phyloP scores from a whole-genome alignment of 305 asterid species.

The Solanum aculeatissimum region DNA sequence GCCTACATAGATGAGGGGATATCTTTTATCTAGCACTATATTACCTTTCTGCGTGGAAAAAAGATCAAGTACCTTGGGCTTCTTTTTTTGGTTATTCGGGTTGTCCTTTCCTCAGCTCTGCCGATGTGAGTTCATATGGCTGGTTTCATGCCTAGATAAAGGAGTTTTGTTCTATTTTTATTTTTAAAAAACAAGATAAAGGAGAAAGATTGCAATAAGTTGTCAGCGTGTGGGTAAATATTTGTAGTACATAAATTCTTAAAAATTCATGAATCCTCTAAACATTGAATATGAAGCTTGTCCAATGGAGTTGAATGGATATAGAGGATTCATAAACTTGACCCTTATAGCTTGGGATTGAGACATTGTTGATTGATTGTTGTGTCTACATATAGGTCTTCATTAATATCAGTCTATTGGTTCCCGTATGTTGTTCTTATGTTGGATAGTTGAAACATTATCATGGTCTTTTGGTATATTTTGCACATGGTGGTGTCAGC shows the following conservation, averaged over 20 bases:
- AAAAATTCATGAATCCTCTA: background rate
- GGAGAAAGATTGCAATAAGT: background rate
- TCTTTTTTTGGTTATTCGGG: background rate
- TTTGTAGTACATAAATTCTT: background rate
- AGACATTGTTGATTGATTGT: background rate
- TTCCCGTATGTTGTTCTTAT: background rate
- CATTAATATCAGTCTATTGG: background rate
- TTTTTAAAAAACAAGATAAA: background rate
- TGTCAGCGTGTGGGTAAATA: background rate
- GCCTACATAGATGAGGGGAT: background rate
- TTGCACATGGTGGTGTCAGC: background rate
- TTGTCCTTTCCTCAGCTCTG: background rate
- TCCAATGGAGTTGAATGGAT: background rate
- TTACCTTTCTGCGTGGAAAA: background rate
- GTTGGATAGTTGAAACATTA: background rate
- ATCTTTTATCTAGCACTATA: background rate
- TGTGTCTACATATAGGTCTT: background rate
- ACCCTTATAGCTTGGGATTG: background rate
- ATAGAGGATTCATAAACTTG: background rate
- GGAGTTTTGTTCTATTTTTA: background rate
- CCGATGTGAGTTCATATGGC: background rate
- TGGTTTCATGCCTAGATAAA: background rate
- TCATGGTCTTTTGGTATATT: background rate
- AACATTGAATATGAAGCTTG: background rate
- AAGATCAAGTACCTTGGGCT: background rate